A percentile compares a stretch with the other conserved stretches of the same genome.
Conservation (phyloP, 176 grass and related monocot species). For the Oryza nivara region DNA sequence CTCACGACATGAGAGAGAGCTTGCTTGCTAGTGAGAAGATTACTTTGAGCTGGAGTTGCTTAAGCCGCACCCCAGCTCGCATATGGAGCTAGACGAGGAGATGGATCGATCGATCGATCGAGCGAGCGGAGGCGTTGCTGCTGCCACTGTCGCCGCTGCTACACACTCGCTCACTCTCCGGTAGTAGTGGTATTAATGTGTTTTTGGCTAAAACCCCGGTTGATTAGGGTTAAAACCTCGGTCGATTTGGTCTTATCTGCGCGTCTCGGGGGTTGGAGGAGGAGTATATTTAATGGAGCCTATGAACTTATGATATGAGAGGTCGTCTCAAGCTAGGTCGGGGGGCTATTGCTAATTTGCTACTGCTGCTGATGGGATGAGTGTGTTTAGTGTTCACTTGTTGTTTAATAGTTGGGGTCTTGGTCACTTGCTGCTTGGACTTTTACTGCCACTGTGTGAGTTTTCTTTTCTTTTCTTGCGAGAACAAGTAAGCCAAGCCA, state of each 20-base stretch:
- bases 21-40: constrained; percentile 21
- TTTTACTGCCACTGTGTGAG: neutral
- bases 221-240: constrained; percentile 40
- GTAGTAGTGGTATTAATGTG: neutral
- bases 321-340: constrained; percentile 38
- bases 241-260: constrained; percentile 36
- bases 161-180: neutral
- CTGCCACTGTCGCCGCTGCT: neutral
- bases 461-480: neutral
- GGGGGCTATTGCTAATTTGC: constrained; percentile 5
- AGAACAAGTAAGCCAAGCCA: neutral
- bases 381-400: neutral
- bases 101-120: constrained; percentile 24
- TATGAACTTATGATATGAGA: constrained; percentile 5
- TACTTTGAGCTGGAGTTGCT: constrained; percentile 53
- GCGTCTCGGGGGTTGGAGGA: constrained; percentile 34
- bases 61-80: constrained; percentile 54
- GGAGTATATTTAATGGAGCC: constrained; percentile 31
- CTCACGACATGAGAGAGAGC: constrained; percentile 32
- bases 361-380: constrained; percentile 28
- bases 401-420: constrained; percentile 31
- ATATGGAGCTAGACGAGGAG: constrained; percentile 46
- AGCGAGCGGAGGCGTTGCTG: neutral
- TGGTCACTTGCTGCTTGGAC: constrained; percentile 37
- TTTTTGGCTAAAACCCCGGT: constrained; percentile 42